Evolutionary conservation across 805 yeast genomes (phyloP).

Genomic region (Wickerhamomyces hampshirensis): DNA sequence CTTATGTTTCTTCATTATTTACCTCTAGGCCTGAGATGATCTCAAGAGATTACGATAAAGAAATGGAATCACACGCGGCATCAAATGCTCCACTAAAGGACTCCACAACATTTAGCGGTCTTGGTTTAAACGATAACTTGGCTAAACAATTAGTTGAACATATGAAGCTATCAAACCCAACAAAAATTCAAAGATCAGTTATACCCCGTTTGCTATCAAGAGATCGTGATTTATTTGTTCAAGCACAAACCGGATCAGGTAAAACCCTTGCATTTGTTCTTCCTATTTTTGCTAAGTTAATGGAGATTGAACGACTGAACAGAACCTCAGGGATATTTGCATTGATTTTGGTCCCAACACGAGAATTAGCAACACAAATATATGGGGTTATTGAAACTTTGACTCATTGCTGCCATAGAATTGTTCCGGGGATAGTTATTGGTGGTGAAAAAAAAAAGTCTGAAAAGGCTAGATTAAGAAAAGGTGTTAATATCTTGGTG

Average conservation of each 20-base stretch:
- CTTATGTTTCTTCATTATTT: conserved; percentile 84
- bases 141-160: conserved; percentile 49
- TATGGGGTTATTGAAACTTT: conserved; percentile 73
- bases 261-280: conserved; percentile 84
- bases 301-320: conserved; percentile 43
- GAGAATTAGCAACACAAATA: conserved; percentile 92
- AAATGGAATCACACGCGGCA: conserved; percentile 37
- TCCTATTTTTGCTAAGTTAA: conserved; percentile 74
- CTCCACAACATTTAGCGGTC: conserved; percentile 61
- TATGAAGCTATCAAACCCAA: conserved; percentile 62
- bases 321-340: conserved; percentile 87
- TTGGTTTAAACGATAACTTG: conserved; percentile 59
- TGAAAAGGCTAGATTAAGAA: conserved; percentile 91
- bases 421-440: conserved; percentile 93
- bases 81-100: conserved; percentile 83
- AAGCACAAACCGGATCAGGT: conserved; percentile 98
- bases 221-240: conserved; percentile 69
- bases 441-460: conserved; percentile 98
- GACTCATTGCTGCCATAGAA: conserved; percentile 71
- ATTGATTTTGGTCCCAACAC: conserved; percentile 83
- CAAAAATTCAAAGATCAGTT: conserved; percentile 79
- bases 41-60: conserved; percentile 34
- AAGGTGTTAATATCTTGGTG: conserved; percentile 93
- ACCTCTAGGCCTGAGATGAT: conserved; percentile 56
- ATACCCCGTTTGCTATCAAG: conserved; percentile 53